A percentile compares a stretch with the other conserved stretches of the same genome.
phyloP scores from a whole-genome alignment of 139 green algal genomes.

The Chlorella sp. region DNA sequence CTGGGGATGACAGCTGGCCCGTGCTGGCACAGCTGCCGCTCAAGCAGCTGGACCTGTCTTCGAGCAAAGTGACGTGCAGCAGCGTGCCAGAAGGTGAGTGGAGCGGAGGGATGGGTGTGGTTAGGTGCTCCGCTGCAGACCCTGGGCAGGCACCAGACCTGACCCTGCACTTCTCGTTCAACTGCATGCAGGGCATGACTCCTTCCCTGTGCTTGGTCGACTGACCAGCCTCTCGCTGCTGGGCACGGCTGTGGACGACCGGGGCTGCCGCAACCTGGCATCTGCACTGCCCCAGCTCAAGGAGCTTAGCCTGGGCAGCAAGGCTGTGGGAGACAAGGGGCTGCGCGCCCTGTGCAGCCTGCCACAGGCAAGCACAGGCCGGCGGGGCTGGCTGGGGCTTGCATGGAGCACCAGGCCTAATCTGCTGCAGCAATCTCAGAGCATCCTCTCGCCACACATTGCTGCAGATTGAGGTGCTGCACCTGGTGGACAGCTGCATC shows the following conservation, averaged over 20 bases:
- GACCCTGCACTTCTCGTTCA: too few species aligned
- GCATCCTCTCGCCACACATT: too few species aligned
- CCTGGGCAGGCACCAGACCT: too few species aligned
- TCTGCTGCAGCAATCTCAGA: too few species aligned
- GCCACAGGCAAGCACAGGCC: not conserved
- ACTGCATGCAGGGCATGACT: not conserved
- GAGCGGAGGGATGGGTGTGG: not conserved
- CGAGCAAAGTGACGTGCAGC: not conserved
- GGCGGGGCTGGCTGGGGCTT: too few species aligned
- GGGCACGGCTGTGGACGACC: not conserved
- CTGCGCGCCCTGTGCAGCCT: conserved; percentile 1
- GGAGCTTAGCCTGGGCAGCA: conserved; percentile 27
- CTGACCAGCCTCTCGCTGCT: not conserved
- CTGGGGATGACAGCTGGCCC: not conserved
- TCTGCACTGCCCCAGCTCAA: not conserved
- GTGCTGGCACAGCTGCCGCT: conserved; percentile 29
- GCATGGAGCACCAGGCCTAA: too few species aligned
- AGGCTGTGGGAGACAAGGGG: not conserved
- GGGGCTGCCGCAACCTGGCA: not conserved
- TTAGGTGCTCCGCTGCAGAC: too few species aligned
- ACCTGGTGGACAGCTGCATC: not conserved
- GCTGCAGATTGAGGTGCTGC: not conserved
- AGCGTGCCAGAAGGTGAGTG: not conserved
- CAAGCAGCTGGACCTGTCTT: not conserved
- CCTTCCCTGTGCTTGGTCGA: not conserved